These are phyloP conservation scores for Davidsoniella virescens DNA, from an alignment of 2,329 filamentous ascomycete genomes.

Conservation along the genomic window DNA sequence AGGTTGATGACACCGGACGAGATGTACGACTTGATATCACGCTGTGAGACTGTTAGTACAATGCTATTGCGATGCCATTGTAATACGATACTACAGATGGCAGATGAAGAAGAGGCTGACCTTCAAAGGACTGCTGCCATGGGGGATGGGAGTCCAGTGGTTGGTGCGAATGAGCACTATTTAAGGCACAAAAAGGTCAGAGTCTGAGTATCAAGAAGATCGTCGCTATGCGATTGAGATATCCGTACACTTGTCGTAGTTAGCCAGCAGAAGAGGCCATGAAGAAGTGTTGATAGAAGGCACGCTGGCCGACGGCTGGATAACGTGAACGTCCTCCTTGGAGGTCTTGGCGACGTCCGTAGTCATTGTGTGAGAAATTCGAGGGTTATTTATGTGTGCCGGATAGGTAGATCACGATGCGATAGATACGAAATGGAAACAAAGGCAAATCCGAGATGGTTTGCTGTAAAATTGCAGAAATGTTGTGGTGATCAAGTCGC, in stretches of 20 bases:
- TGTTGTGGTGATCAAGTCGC: not conserved
- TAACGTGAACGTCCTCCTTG: constrained; percentile 59
- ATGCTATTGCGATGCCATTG: not conserved
- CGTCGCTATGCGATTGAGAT: not conserved
- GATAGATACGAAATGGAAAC: not conserved
- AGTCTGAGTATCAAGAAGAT: constrained; percentile 7
- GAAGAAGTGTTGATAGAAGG: constrained; percentile 70
- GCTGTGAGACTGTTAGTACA: constrained; percentile 20
- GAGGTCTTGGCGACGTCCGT: constrained; percentile 30
- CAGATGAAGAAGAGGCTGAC: not conserved
- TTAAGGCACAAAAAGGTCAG: constrained; percentile 16
- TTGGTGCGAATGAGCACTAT: constrained; percentile 80
- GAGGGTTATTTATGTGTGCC: not conserved
- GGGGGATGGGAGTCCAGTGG: constrained; percentile 92
- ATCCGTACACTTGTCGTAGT: constrained; percentile 72
- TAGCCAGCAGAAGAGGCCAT: constrained; percentile 90
- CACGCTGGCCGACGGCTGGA: constrained; percentile 77
- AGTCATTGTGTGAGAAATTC: constrained; percentile 21
- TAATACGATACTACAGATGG: not conserved
- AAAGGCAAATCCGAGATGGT: not conserved
- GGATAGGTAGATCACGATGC: not conserved
- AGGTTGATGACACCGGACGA: constrained; percentile 97
- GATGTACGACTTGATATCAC: constrained; percentile 93
- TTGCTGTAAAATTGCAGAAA: not conserved
- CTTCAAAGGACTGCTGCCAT: constrained; percentile 77